These are phyloP conservation scores for Kwoniella dejecticola DNA, from an alignment of 768 basidiomycete species.

Conservation along the genomic window DNA sequence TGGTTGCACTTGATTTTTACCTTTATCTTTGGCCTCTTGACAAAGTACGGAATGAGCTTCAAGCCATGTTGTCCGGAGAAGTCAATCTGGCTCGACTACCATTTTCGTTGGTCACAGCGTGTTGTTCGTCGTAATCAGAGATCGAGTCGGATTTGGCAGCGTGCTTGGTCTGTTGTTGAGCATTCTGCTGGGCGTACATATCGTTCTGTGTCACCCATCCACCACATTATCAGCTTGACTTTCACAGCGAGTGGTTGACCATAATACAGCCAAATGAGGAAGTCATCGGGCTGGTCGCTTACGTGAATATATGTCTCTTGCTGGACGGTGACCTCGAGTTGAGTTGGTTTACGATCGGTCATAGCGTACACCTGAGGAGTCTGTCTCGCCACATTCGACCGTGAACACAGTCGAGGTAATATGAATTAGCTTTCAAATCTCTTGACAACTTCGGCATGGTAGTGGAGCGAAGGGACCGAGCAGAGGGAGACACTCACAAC, in stretches of 20 bases:
- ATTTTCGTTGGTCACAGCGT: slow-evolving; percentile 2
- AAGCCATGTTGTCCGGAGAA: slow-evolving; percentile 7
- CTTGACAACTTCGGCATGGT: no score
- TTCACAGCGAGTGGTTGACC: no score
- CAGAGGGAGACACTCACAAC: not conserved
- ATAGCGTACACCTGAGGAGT: slow-evolving; percentile 24
- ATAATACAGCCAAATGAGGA: not conserved
- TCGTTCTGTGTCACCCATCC: not conserved
- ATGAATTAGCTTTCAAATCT: no score
- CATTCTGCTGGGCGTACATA: not conserved
- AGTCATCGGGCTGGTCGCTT: not conserved
- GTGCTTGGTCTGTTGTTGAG: not conserved
- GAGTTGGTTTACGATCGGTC: slow-evolving; percentile 8
- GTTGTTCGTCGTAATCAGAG: slow-evolving; percentile 3
- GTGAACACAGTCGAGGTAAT: not conserved
- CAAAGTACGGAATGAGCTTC: no score
- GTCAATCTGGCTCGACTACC: slow-evolving; percentile 13
- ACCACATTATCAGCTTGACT: not conserved
- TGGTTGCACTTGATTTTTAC: no score
- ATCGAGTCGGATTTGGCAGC: slow-evolving; percentile 6
- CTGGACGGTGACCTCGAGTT: slow-evolving; percentile 24
- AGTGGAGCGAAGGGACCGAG: no score
- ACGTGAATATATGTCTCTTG: slow-evolving; percentile 30
- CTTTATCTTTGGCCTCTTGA: no score
- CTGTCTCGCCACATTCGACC: slow-evolving; percentile 1